These are phyloP conservation scores for Tetragonia tetragonoides DNA, from an alignment of 148 eudicot species.

Conservation along the genomic window DNA sequence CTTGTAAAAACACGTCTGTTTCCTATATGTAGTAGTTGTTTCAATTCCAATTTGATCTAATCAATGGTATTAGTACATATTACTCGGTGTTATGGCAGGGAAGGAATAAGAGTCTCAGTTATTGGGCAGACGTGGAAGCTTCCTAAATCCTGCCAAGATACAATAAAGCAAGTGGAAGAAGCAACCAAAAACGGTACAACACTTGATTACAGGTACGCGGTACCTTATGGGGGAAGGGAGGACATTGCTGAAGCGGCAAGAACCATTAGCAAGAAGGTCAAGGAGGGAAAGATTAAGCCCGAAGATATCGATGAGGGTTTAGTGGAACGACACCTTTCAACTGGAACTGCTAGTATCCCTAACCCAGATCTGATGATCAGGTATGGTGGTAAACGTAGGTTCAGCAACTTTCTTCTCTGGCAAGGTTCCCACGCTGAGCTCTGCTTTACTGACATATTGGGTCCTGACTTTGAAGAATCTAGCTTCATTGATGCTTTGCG, in stretches of 20 bases:
- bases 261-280: conserved; percentile 12
- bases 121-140: conserved; percentile 14
- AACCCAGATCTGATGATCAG: conserved; percentile 19
- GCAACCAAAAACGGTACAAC: background rate
- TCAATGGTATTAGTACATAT: too few relatives aligned
- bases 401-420: conserved; percentile 23
- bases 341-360: background rate
- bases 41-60: too few relatives aligned
- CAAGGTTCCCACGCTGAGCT: conserved; percentile 11
- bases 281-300: conserved; percentile 10
- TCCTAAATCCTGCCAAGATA: conserved; percentile 2
- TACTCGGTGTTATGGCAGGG: conserved; percentile 4
- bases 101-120: background rate
- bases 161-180: conserved; percentile 13
- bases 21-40: too few relatives aligned
- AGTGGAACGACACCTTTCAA: conserved; percentile 10
- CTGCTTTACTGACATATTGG: background rate
- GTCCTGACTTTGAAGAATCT: background rate
- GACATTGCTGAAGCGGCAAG: conserved; percentile 18
- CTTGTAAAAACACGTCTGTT: too few relatives aligned
- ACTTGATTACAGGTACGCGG: conserved; percentile 4
- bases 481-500: background rate
- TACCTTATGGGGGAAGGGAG: conserved; percentile 14
- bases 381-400: conserved; percentile 2
- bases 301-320: conserved; percentile 1